Evolutionary conservation across 2,329 filamentous ascomycete species (phyloP).

Genomic region (Pyrenochaeta sp.): DNA sequence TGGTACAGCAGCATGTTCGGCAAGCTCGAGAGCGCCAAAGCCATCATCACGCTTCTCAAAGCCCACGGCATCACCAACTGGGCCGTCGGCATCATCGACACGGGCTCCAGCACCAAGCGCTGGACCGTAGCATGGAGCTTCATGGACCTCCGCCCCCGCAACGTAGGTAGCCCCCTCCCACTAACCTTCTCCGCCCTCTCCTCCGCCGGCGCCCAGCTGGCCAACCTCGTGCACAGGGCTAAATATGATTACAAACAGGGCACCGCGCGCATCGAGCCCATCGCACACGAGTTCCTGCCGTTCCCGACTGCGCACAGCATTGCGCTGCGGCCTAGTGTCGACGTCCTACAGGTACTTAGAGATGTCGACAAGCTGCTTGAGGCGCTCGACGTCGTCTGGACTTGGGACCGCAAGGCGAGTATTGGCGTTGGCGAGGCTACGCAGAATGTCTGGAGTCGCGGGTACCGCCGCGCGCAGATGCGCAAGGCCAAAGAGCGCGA

Average conservation of each 20-base stretch:
- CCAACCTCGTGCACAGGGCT: too few species aligned
- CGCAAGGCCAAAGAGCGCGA: conserved; percentile 31
- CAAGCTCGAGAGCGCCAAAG: conserved; percentile 71
- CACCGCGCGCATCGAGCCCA: conserved; percentile 41
- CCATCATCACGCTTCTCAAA: conserved; percentile 67
- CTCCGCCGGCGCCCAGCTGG: too few species aligned
- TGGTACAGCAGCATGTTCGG: conserved; percentile 97
- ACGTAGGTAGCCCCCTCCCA: too few species aligned
- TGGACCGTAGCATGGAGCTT: conserved; percentile 95
- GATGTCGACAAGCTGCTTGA: conserved; percentile 61
- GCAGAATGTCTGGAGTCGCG: conserved; percentile 80
- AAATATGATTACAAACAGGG: conserved; percentile 13
- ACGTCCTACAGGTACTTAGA: too few species aligned
- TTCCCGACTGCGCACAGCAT: conserved; percentile 61
- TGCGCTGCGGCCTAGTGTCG: conserved; percentile 41
- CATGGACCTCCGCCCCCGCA: conserved; percentile 67
- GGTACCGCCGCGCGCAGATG: conserved; percentile 70
- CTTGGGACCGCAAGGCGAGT: conserved; percentile 63
- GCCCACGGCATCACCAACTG: conserved; percentile 73
- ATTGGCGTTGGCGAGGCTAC: conserved; percentile 69
- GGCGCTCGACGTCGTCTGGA: conserved; percentile 69
- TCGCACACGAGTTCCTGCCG: conserved; percentile 61
- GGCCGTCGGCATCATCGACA: conserved; percentile 80
- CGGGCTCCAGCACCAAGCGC: conserved; percentile 76
- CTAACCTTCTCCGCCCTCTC: too few species aligned